phyloP scores from a whole-genome alignment of 2,329 filamentous ascomycete species.

The Ophiocordyceps camponoti-floridani region DNA sequence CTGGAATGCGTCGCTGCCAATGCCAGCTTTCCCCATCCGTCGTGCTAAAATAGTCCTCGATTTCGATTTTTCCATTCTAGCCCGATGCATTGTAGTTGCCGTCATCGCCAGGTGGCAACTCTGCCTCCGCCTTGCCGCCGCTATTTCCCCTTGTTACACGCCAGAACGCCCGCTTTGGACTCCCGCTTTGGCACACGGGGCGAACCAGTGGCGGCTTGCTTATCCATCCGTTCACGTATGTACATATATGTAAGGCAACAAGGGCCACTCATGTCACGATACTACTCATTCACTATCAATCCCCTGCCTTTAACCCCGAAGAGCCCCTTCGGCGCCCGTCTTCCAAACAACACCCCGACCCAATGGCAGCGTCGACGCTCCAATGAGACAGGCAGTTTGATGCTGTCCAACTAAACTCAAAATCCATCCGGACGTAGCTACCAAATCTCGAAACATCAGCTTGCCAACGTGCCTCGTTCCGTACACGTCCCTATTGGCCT shows the following conservation, averaged over 20 bases:
- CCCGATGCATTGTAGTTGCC: neutral
- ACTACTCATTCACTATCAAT: neutral
- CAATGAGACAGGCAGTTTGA: too few relatives aligned
- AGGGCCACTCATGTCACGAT: neutral
- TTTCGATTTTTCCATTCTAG: neutral
- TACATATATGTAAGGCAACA: too few relatives aligned
- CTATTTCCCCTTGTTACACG: too few relatives aligned
- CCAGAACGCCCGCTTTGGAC: too few relatives aligned
- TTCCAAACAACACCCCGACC: neutral
- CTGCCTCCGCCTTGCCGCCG: too few relatives aligned
- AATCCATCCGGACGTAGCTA: neutral
- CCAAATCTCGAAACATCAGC: neutral
- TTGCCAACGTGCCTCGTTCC: neutral
- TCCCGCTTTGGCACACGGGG: too few relatives aligned
- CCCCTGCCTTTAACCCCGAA: too few relatives aligned
- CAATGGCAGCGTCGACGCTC: neutral
- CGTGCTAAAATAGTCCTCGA: neutral
- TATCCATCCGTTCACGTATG: too few relatives aligned
- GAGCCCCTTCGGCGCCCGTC: neutral
- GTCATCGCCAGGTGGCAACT: neutral
- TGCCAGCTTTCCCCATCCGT: neutral
- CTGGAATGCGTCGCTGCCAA: neutral
- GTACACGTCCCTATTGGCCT: neutral
- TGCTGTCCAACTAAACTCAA: too few relatives aligned
- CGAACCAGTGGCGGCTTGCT: too few relatives aligned